Base-by-base conservation (phyloP, 208 protist species). In the Wallacemonas sp. region DNA sequence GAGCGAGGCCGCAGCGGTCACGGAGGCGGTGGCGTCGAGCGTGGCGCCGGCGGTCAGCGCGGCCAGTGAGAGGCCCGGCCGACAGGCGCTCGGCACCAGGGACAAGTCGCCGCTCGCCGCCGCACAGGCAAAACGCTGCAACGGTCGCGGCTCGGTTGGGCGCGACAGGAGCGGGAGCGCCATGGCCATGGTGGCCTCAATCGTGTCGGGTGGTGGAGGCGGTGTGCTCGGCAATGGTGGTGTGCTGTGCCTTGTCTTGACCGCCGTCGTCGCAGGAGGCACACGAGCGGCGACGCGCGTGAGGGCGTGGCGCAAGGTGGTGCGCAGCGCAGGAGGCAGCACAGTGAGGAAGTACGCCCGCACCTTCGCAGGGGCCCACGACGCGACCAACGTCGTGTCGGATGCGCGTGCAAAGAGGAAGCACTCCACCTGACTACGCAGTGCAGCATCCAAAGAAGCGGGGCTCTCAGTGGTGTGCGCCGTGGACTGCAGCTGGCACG, bases 301-400 rank as follows among this genome's bases (percentile, higher is more conserved):
- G 36, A 41, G 36, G 7, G 36, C 7, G 10, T 41, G 36, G 36
- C 7, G 26, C n/a, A 57, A 81, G 74, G 74, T 84, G 81, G 52
- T 83, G 77, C 1, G 55, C 61, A 20, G 32, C 12, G 67, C 57
- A 31, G 66, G 33, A 1, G 86, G 83, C 23, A 92, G 64, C 3
- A 89, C 86, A 32, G 76, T 71, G 61, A 71, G 76, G 65, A 89
- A 92, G 69, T 89, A 89, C 5, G 65, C 66, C 54, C 68, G 79
- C 18, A 68, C 67, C 54, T 79, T 80, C 38, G 8, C 67, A 38
- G 63, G 59, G 12, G 86, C 79, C 29, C 39, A 54, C n/a, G 26
- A 70, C 32, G 72, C 82, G 20, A 92, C 82, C 38, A 87, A 61
- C 42, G 38, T 68, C 2, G 78, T 79, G 12, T 81, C 32, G 2